Evolutionary conservation across 495 filamentous ascomycete species (phyloP).

Genomic region (Xylaria bambusicola): DNA sequence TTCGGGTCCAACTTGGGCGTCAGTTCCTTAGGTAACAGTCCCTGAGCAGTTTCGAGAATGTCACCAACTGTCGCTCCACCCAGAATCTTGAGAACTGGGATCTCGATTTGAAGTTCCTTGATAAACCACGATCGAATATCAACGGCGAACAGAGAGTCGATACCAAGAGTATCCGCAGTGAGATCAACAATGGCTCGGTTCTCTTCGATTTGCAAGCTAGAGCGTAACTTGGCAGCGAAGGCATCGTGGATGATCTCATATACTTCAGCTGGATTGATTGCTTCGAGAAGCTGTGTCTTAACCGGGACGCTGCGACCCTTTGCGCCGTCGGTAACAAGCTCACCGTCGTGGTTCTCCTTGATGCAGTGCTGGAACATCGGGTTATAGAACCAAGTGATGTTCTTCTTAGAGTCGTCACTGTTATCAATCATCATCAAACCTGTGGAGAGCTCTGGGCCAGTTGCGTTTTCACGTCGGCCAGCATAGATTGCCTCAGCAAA

Average conservation of each 20-base stretch:
- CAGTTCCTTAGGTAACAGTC: neutral
- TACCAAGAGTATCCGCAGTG: slow-evolving; percentile 6
- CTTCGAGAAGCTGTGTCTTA: neutral
- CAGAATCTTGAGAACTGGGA: slow-evolving; percentile 40
- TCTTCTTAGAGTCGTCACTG: neutral
- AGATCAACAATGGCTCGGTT: neutral
- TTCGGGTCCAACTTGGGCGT: neutral
- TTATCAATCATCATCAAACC: neutral
- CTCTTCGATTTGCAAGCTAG: neutral
- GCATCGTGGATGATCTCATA: slow-evolving; percentile 15
- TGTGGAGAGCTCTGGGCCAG: slow-evolving; percentile 6
- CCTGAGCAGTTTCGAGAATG: slow-evolving; percentile 10
- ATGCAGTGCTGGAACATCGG: slow-evolving; percentile 9
- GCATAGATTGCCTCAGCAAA: slow-evolving; percentile 26
- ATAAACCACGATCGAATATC: slow-evolving; percentile 47
- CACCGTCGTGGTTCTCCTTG: neutral
- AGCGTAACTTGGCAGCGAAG: neutral
- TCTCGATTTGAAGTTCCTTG: slow-evolving; percentile 39
- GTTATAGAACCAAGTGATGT: slow-evolving; percentile 1
- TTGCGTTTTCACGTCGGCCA: slow-evolving; percentile 14
- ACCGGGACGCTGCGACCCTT: slow-evolving; percentile 1
- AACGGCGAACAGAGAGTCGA: slow-evolving; percentile 39
- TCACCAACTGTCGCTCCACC: slow-evolving; percentile 10
- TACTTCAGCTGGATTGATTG: slow-evolving; percentile 10
- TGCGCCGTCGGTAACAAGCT: neutral